Conservation (phyloP, 495 filamentous ascomycete genomes). For the Hapsidospora chrysogenum region DNA sequence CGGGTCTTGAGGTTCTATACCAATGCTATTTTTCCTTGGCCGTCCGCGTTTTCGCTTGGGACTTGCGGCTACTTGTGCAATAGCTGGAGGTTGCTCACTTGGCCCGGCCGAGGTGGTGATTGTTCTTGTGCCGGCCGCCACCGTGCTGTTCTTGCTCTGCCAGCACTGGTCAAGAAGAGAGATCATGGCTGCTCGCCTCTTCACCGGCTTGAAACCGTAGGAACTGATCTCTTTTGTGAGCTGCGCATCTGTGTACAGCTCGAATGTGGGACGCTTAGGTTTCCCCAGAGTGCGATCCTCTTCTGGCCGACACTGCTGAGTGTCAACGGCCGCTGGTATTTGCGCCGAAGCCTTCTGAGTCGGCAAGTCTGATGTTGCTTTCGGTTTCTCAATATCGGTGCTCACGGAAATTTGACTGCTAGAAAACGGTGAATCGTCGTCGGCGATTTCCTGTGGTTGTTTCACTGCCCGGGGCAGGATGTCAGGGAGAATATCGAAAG, state of each 20-base stretch:
- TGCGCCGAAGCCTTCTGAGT: too few relatives aligned
- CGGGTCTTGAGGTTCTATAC: conserved; percentile 2
- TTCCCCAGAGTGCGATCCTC: too few relatives aligned
- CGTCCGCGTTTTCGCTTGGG: conserved; percentile 25
- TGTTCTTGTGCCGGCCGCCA: conserved; percentile 1
- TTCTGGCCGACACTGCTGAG: too few relatives aligned
- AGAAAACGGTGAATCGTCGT: neutral
- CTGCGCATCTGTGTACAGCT: conserved; percentile 43
- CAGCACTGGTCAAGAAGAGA: conserved; percentile 58
- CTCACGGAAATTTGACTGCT: neutral
- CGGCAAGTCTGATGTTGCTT: neutral
- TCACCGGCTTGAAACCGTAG: conserved; percentile 64
- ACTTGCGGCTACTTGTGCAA: conserved; percentile 3
- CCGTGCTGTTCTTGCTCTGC: conserved; percentile 24
- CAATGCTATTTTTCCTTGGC: conserved; percentile 17
- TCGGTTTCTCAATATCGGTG: neutral
- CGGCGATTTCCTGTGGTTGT: neutral
- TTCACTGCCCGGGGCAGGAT: too few relatives aligned
- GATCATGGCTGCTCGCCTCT: conserved; percentile 54
- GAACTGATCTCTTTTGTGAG: conserved; percentile 42
- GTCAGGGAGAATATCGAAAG: too few relatives aligned
- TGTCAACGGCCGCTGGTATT: too few relatives aligned
- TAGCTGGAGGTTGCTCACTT: conserved; percentile 2
- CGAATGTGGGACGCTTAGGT: conserved; percentile 24
- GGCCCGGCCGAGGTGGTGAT: conserved; percentile 11